These are phyloP conservation scores for Carex myosuroides DNA, from an alignment of 176 grass and related monocot species.

Conservation along the genomic window DNA sequence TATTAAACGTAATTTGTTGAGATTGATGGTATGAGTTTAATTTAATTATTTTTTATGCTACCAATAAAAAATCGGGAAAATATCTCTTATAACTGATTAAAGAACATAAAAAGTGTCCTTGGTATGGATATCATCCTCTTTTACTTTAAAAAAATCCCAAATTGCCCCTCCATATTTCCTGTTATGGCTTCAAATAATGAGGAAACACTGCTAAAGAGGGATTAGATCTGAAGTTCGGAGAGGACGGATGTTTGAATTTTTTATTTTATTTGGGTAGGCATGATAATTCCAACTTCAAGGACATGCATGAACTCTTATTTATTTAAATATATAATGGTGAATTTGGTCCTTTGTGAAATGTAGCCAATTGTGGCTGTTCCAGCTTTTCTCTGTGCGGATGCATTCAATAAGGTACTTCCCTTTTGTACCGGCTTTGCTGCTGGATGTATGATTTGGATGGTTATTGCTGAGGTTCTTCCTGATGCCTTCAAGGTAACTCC, in stretches of 20 bases:
- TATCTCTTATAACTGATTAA: neutral
- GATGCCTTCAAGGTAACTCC: slow-evolving; percentile 90
- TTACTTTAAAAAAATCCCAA: neutral
- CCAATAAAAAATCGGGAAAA: neutral
- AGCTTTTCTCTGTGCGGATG: slow-evolving; percentile 86
- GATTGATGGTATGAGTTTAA: no score
- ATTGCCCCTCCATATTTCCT: neutral
- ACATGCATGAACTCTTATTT: neutral
- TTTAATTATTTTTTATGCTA: no score
- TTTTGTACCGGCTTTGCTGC: slow-evolving; percentile 98
- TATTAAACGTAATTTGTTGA: no score
- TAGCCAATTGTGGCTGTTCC: slow-evolving; percentile 96
- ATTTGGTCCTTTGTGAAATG: slow-evolving; percentile 19
- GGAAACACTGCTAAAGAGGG: neutral
- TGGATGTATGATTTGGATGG: slow-evolving; percentile 99
- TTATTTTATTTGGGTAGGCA: neutral
- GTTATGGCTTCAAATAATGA: neutral
- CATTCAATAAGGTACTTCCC: slow-evolving; percentile 86
- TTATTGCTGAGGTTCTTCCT: slow-evolving; percentile 97
- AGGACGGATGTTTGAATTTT: neutral
- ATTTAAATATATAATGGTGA: neutral
- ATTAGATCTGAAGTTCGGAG: neutral
- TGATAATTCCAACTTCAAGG: neutral
- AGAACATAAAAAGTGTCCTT: slow-evolving; percentile 1
- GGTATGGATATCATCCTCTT: neutral